These are phyloP conservation scores for Penicillium bovifimosum DNA, from an alignment of 495 filamentous ascomycete species.

Conservation along the genomic window DNA sequence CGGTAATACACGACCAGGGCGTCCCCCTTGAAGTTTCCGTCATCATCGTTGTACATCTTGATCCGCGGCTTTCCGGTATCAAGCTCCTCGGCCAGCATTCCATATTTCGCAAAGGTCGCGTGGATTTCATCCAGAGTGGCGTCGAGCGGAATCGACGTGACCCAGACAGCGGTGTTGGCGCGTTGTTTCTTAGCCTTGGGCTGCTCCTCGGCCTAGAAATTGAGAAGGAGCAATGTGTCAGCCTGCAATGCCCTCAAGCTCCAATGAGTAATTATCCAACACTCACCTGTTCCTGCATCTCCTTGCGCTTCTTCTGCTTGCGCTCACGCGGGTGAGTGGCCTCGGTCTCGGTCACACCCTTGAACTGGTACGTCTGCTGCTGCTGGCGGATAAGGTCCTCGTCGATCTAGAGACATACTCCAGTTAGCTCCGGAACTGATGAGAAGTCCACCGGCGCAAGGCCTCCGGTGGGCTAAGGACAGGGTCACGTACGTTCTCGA, in stretches of 20 bases:
- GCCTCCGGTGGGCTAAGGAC: constrained; percentile 6
- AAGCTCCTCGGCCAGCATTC: constrained; percentile 91
- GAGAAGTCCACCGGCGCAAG: not conserved
- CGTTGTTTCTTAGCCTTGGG: constrained; percentile 59
- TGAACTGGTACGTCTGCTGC: constrained; percentile 65
- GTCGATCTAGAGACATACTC: constrained; percentile 51
- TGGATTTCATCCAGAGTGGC: constrained; percentile 72
- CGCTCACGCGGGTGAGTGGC: constrained; percentile 53
- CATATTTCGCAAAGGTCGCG: constrained; percentile 77
- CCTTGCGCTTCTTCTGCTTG: constrained; percentile 74
- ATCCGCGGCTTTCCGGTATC: constrained; percentile 80
- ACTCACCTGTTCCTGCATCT: constrained; percentile 55
- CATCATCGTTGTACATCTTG: constrained; percentile 83
- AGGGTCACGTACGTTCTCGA: constrained; percentile 54
- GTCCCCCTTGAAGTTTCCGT: constrained; percentile 87
- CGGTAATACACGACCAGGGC: constrained; percentile 92
- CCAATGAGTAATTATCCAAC: not conserved
- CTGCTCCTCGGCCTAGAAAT: constrained; percentile 28
- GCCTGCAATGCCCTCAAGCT: not conserved
- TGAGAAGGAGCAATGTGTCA: not conserved
- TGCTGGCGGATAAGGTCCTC: constrained; percentile 76
- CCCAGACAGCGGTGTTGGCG: constrained; percentile 85
- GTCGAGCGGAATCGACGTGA: constrained; percentile 78
- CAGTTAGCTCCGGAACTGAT: constrained; percentile 5
- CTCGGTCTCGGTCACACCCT: constrained; percentile 59